Evolutionary conservation across 768 basidiomycete species (phyloP).

Genomic region (Podaxis sp.): DNA sequence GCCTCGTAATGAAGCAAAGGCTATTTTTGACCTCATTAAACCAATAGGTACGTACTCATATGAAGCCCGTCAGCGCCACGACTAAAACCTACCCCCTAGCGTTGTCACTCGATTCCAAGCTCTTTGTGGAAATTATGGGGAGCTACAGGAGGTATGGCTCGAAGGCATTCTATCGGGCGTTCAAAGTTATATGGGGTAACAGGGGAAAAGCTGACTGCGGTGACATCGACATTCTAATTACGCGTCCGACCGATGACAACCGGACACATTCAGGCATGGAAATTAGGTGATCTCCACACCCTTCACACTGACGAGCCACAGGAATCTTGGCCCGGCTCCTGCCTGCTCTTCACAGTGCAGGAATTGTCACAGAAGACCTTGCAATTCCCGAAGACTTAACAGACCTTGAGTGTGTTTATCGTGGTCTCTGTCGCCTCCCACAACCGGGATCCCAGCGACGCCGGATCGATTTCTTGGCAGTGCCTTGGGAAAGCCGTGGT

Average conservation of each 20-base stretch:
- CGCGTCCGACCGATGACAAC: constrained; percentile 68
- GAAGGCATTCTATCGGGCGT: not conserved
- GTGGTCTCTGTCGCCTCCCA: constrained; percentile 69
- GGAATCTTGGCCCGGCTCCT: constrained; percentile 63
- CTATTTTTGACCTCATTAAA: constrained; percentile 69
- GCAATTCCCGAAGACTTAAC: constrained; percentile 62
- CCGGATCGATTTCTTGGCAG: constrained; percentile 80
- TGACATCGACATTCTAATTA: constrained; percentile 89
- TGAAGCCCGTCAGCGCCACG: not conserved
- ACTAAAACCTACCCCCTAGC: constrained; percentile 35
- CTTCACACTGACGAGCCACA: constrained; percentile 21
- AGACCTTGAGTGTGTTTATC: constrained; percentile 74
- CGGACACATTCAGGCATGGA: constrained; percentile 63
- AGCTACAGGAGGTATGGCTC: constrained; percentile 67
- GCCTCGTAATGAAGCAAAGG: constrained; percentile 74
- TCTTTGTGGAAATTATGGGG: constrained; percentile 88
- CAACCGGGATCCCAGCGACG: constrained; percentile 43
- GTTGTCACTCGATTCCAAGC: constrained; percentile 59
- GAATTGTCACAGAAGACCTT: constrained; percentile 79
- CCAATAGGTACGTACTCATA: constrained; percentile 48
- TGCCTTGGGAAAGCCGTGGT: constrained; percentile 76
- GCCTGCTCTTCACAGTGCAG: constrained; percentile 44
- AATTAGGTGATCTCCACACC: not conserved
- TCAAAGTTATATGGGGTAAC: constrained; percentile 1
- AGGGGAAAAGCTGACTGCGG: constrained; percentile 83